Evolutionary conservation across 257 asterid genomes (phyloP), one percentile per base, ranked within the genome.

Genomic region (Coffea canephora): DNA sequence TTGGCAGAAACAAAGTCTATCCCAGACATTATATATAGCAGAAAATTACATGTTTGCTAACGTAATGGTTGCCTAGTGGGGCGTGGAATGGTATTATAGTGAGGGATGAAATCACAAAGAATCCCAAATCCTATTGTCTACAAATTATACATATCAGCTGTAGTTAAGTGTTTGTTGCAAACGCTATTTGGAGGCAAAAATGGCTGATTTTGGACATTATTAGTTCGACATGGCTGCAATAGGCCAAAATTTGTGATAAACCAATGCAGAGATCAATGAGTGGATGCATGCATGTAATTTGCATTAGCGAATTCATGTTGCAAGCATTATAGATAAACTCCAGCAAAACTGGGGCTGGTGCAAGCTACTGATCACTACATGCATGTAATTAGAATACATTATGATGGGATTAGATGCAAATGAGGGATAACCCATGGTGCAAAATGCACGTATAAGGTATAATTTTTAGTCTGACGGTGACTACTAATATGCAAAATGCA

Each of bases 41-140:
- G 77, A 73, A 50, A 49, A 50, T 27, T 27, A 46, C 77, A 50
- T 6, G 48, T 62, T 71, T 8, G 64, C 25, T 57, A 18, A 9
- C n/a, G 25, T 57, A 21, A 57, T 57, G 31, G 31, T 18, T 52
- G 77, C 50, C 21, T 55, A 54, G 77, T 74, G 67, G 77, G 67
- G 77, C 67, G 16, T 31, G 2, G 25, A 7, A 54, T 31, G 50
- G 34, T 74, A 15, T 74, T 18, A 18, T 74, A 54, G 77, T 54
- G 77, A n/a, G 48, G 43, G 59, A 74, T 52, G 27, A 54, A 52
- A 18, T 74, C 66, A 61, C 50, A 54, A 31, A 54, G 50, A 23
- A 50, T 49, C 23, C 54, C 23, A 18, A 48, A 48, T 71, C 54
- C 76, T 46, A 45, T 45, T 45, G 5, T 7, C 39, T 5, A 1